phyloP scores from a whole-genome alignment of 2,329 filamentous ascomycete genomes.

The Cercospora nicotianae region DNA sequence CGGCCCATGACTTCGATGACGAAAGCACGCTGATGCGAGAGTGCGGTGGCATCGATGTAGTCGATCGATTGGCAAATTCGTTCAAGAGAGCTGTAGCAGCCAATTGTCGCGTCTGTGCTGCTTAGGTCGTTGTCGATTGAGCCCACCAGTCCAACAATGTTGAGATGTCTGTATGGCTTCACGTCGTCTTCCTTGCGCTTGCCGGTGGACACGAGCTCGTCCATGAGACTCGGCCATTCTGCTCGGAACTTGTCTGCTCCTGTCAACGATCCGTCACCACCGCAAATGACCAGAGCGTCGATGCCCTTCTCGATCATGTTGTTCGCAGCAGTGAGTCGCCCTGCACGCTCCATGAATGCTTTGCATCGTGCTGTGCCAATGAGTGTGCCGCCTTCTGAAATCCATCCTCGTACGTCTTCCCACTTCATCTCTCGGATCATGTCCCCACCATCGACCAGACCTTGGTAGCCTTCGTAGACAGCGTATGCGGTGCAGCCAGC shows the following conservation, averaged over 20 bases:
- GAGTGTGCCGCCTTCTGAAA: slow-evolving; percentile 89
- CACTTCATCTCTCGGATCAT: slow-evolving; percentile 86
- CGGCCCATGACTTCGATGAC: slow-evolving; percentile 98
- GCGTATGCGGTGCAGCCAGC: slow-evolving; percentile 56
- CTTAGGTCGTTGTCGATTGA: slow-evolving; percentile 99
- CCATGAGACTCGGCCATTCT: slow-evolving; percentile 86
- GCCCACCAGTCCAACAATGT: slow-evolving; percentile 93
- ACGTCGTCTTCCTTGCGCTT: slow-evolving; percentile 71
- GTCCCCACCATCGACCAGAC: slow-evolving; percentile 82
- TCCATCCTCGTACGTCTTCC: slow-evolving; percentile 92
- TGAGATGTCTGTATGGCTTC: slow-evolving; percentile 77
- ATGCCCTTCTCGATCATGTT: slow-evolving; percentile 93
- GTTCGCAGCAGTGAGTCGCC: slow-evolving; percentile 81
- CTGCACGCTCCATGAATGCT: slow-evolving; percentile 85
- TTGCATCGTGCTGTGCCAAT: slow-evolving; percentile 94
- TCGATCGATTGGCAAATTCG: slow-evolving; percentile 96
- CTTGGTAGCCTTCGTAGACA: slow-evolving; percentile 90
- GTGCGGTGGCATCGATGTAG: slow-evolving; percentile 92
- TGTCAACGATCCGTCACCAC: slow-evolving; percentile 93
- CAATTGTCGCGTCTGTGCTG: slow-evolving; percentile 94
- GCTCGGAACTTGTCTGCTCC: slow-evolving; percentile 89
- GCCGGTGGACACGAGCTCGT: slow-evolving; percentile 75
- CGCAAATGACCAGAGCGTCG: slow-evolving; percentile 93
- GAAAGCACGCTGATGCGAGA: slow-evolving; percentile 92
- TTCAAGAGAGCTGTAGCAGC: slow-evolving; percentile 88